Conservation (phyloP, 2,329 filamentous ascomycete genomes). For the Aspergillus luchuensis region DNA sequence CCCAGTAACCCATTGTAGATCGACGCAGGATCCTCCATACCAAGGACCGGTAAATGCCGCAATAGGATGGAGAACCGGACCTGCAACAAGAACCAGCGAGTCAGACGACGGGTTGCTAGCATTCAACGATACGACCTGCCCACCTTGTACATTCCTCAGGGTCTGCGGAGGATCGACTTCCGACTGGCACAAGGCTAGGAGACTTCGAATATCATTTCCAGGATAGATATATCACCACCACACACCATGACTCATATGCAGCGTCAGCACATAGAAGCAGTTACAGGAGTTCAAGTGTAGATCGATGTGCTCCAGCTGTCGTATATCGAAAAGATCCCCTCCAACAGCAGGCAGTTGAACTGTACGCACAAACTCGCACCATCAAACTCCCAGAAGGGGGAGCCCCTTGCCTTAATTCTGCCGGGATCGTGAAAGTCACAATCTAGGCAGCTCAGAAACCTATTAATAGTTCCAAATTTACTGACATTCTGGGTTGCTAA, state of each 20-base stretch:
- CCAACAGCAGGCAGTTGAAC: neutral
- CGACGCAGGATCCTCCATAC: slow-evolving; percentile 22
- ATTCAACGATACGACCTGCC: slow-evolving; percentile 10
- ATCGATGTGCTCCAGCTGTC: neutral
- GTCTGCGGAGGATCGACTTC: slow-evolving; percentile 3
- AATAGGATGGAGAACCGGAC: slow-evolving; percentile 7
- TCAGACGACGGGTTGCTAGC: slow-evolving; percentile 20
- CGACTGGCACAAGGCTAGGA: neutral
- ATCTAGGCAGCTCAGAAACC: neutral
- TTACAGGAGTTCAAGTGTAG: neutral
- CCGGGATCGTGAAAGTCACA: neutral
- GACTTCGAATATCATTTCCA: neutral
- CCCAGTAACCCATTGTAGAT: slow-evolving; percentile 18
- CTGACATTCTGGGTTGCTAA: neutral
- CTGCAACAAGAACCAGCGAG: slow-evolving; percentile 15
- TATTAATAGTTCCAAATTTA: neutral
- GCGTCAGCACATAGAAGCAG: neutral
- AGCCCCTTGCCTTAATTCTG: neutral
- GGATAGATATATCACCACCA: neutral
- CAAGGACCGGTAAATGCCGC: slow-evolving; percentile 21
- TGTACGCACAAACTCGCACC: neutral
- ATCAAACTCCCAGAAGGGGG: neutral
- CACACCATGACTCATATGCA: neutral
- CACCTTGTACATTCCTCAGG: slow-evolving; percentile 23
- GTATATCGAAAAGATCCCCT: neutral